Conservation (phyloP, 2,329 filamentous ascomycete species). For the Leptosphaerulina australis region DNA sequence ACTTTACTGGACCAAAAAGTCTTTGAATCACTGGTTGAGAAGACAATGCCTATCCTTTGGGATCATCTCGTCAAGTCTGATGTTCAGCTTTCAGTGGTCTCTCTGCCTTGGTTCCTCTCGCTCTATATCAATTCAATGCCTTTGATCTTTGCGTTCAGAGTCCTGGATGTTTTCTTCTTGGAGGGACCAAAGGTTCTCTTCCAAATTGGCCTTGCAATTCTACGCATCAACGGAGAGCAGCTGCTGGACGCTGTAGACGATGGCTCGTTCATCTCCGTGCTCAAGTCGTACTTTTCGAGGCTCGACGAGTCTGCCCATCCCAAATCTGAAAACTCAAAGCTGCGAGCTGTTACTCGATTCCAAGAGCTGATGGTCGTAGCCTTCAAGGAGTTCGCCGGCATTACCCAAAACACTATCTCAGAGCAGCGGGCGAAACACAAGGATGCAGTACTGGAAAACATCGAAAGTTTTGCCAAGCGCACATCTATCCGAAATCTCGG, state of each 20-base stretch:
- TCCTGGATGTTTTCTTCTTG: conserved; percentile 96
- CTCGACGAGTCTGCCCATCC: conserved; percentile 96
- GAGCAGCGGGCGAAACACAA: conserved; percentile 93
- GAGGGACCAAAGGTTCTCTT: conserved; percentile 98
- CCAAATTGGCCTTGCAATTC: conserved; percentile 94
- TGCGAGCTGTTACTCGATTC: conserved; percentile 91
- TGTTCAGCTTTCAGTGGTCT: conserved; percentile 95
- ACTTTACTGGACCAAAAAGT: conserved; percentile 96
- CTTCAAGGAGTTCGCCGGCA: conserved; percentile 96
- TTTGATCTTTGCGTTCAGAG: conserved; percentile 93
- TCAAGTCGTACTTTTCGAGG: conserved; percentile 92
- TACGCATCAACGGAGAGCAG: conserved; percentile 96
- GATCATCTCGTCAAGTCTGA: conserved; percentile 97
- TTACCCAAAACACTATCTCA: conserved; percentile 90
- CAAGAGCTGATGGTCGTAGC: conserved; percentile 99
- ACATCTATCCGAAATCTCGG: conserved; percentile 96
- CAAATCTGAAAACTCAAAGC: conserved; percentile 91
- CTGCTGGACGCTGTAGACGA: conserved; percentile 91
- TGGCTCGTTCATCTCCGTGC: conserved; percentile 92
- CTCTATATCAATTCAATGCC: conserved; percentile 99
- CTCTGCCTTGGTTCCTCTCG: conserved; percentile 95
- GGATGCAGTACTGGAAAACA: conserved; percentile 89
- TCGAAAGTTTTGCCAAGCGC: conserved; percentile 95
- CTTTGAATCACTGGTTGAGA: conserved; percentile 97
- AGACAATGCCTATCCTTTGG: conserved; percentile 98